Conservation (phyloP, 495 filamentous ascomycete species). For the Rostrohypoxylon terebratum region DNA sequence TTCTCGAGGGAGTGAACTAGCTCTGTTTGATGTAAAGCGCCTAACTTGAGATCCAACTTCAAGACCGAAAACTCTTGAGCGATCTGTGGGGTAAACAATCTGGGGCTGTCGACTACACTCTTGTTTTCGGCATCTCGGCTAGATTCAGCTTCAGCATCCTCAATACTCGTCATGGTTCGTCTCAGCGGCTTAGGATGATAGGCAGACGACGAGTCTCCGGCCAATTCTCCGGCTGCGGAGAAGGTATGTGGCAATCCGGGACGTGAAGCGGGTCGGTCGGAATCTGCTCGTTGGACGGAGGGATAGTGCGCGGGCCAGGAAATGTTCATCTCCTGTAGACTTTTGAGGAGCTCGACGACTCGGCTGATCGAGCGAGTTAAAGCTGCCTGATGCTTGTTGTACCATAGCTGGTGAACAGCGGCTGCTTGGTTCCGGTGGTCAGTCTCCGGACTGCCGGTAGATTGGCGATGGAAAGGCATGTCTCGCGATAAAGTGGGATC, state of each 20-base stretch:
- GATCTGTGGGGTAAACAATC: constrained; percentile 91
- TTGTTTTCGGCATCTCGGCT: constrained; percentile 73
- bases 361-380: constrained; percentile 86
- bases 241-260: constrained; percentile 68
- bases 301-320: constrained; percentile 97
- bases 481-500: constrained; percentile 51
- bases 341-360: constrained; percentile 80
- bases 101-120: constrained; percentile 69
- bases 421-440: constrained; percentile 58
- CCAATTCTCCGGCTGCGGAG: constrained; percentile 54
- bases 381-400: constrained; percentile 89
- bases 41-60: constrained; percentile 93
- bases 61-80: constrained; percentile 95
- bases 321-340: constrained; percentile 87
- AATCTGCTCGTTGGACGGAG: constrained; percentile 75
- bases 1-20: constrained; percentile 98
- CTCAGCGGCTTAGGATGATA: constrained; percentile 65
- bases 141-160: constrained; percentile 73
- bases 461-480: constrained; percentile 58
- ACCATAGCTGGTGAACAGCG: constrained; percentile 67
- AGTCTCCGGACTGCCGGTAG: constrained; percentile 45
- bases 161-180: constrained; percentile 78
- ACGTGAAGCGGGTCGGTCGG: constrained; percentile 53
- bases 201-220: constrained; percentile 27
- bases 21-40: constrained; percentile 84